phyloP scores from a whole-genome alignment of 176 grass and related monocot genomes.

The Raddia distichophylla region DNA sequence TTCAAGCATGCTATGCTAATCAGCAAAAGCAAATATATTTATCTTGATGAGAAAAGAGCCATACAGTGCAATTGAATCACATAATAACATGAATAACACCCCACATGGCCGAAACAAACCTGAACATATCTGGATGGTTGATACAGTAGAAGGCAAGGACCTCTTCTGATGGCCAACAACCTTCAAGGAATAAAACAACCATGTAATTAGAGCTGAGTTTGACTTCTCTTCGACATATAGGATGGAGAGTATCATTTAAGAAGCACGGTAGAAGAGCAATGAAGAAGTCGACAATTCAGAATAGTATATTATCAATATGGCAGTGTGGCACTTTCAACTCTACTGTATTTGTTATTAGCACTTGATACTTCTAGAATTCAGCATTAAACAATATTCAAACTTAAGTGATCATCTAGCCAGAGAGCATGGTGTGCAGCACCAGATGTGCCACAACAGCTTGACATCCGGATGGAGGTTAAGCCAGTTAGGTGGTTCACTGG shows the following conservation, averaged over 20 bases:
- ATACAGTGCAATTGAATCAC: constrained; percentile 1
- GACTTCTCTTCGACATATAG: constrained; percentile 24
- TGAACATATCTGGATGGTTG: constrained; percentile 69
- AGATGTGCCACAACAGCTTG: constrained; percentile 18
- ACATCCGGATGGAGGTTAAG: constrained; percentile 21
- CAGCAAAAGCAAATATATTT: constrained; percentile 22
- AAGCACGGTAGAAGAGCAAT: constrained; percentile 9
- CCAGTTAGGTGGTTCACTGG: constrained; percentile 1
- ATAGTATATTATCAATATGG: constrained; percentile 21
- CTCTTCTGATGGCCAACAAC: constrained; percentile 98
- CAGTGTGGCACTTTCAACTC: constrained; percentile 16
- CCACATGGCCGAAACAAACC: constrained; percentile 50
- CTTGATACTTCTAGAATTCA: constrained; percentile 3
- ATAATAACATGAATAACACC: constrained; percentile 10
- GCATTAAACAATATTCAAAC: neutral
- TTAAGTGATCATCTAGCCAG: constrained; percentile 7
- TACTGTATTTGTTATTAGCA: neutral
- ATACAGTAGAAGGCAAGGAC: constrained; percentile 94
- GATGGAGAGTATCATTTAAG: constrained; percentile 1
- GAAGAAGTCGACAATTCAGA: constrained; percentile 6
- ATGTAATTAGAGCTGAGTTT: constrained; percentile 7
- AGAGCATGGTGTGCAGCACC: constrained; percentile 7
- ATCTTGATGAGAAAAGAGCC: neutral
- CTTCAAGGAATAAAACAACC: constrained; percentile 39
- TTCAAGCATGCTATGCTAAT: constrained; percentile 27